Conservation (phyloP, 805 yeast genomes). For the Allodekkera sacchari region DNA sequence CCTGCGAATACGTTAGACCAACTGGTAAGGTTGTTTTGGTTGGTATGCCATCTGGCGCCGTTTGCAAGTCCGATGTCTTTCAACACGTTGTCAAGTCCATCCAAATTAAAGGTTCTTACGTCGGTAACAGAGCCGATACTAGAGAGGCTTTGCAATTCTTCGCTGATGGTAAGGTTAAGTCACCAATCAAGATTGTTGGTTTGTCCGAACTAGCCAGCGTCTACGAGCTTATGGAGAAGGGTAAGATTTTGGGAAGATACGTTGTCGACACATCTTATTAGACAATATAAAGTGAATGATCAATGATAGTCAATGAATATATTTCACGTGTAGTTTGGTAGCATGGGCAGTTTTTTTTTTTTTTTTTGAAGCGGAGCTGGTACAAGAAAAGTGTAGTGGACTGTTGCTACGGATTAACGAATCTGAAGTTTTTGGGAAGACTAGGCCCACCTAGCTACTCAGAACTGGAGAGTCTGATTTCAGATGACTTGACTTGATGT, state of each 20-base stretch:
- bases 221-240: constrained; percentile 50
- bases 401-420: too few relatives aligned
- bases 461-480: too few relatives aligned
- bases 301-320: too few relatives aligned
- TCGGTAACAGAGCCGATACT: constrained; percentile 54
- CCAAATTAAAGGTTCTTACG: constrained; percentile 48
- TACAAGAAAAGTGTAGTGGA: too few relatives aligned
- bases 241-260: constrained; percentile 56
- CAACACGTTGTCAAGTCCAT: constrained; percentile 47
- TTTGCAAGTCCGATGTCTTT: constrained; percentile 43
- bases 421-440: too few relatives aligned
- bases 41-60: constrained; percentile 58
- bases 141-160: constrained; percentile 52
- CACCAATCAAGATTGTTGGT: constrained; percentile 49
- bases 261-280: constrained; percentile 46
- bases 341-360: too few relatives aligned
- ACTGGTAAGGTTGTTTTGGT: constrained; percentile 55
- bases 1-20: constrained; percentile 33
- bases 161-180: constrained; percentile 40
- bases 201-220: constrained; percentile 40
- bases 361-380: too few relatives aligned
- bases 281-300: too few relatives aligned
- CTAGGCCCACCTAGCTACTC: too few relatives aligned
- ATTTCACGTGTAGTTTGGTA: too few relatives aligned
- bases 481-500: too few relatives aligned